Base-by-base conservation (phyloP, 2,329 filamentous ascomycete genomes). In the Fusarium xylarioides region DNA sequence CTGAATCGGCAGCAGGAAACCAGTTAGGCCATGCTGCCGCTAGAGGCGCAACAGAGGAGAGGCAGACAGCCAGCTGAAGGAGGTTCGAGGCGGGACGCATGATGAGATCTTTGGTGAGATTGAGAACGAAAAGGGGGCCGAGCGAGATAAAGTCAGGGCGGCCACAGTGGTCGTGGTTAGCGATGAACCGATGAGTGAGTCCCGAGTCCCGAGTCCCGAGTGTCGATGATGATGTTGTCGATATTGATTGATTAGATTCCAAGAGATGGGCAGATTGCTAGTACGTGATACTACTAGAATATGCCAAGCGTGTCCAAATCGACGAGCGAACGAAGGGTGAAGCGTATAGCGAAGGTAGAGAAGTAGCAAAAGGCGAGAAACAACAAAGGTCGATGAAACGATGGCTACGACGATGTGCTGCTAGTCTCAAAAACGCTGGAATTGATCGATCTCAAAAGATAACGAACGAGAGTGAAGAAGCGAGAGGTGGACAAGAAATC, bases 21-120 rank as follows among this genome's bases (percentile, higher is more conserved):
- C 86, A 90, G 70, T 79, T 81, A 26, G 88, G 86, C 89, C 88
- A 90, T 63, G 85, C 88, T 60, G 87, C 84, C n/a, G 85, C 85
- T 28, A 88, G 73, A 21, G 86, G 83, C 14, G 86, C 81, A 59
- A 90, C 80, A 37, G 89, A 85, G 47, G 81, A 81, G 21, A 91
- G 82, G 73, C 89, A 83, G 62, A 87, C 72, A 57, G 87, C 84
- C 74, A 88, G 77, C 49, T 85, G 84, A 78, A 85, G 80, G 61
- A 88, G 75, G 55, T 83, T 83, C 54, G 80, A 80, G 71, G 85
- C 81, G 70, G 85, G 80, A 83, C 84, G 88, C 89, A 90, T 90
- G 57, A 63, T 80, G 75, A 46, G 32, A 42, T 52, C 58, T n/a
- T 50, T 47, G 40, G 37, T 32, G 46, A 47, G 28, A 44, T 38